Conservation (phyloP, 108 stramenopile species). For the Conticribra weissflogii region DNA sequence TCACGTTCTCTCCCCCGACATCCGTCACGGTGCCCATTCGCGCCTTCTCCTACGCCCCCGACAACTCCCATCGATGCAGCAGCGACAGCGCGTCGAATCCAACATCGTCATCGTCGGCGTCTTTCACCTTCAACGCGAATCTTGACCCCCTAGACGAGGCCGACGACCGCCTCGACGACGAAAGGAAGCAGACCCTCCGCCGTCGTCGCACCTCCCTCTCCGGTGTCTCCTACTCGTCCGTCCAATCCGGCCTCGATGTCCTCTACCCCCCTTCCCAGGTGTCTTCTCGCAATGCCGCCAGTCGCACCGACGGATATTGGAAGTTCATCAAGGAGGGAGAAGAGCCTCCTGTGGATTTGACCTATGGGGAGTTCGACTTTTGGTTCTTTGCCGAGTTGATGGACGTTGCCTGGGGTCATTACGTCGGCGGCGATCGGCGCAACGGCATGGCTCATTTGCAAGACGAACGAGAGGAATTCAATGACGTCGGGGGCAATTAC, state of each 20-base stretch:
- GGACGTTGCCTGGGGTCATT: slow-evolving; percentile 49
- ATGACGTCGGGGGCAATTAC: too few relatives aligned
- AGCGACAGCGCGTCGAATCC: too few relatives aligned
- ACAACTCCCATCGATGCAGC: too few relatives aligned
- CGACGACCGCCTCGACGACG: too few relatives aligned
- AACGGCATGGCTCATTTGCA: background rate
- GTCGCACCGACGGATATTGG: slow-evolving; percentile 87
- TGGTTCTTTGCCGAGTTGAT: slow-evolving; percentile 66
- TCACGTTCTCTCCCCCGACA: too few relatives aligned
- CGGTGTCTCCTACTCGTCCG: slow-evolving; percentile 30
- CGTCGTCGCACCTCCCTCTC: slow-evolving; percentile 26
- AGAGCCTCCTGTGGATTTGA: slow-evolving; percentile 69
- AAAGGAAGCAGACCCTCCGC: too few relatives aligned
- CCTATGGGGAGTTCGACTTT: slow-evolving; percentile 86
- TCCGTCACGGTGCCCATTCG: too few relatives aligned
- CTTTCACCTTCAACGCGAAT: too few relatives aligned
- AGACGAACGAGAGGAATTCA: too few relatives aligned
- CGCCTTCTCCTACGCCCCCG: too few relatives aligned
- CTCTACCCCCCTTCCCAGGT: slow-evolving; percentile 66
- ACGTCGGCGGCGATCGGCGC: background rate
- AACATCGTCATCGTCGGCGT: too few relatives aligned
- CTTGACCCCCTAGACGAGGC: too few relatives aligned
- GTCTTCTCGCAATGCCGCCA: slow-evolving; percentile 62
- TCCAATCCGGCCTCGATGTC: slow-evolving; percentile 51
- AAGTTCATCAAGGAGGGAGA: slow-evolving; percentile 65